These are phyloP conservation scores for Linderina pennispora DNA, from an alignment of 192 early-diverging fungal species.

Conservation along the genomic window DNA sequence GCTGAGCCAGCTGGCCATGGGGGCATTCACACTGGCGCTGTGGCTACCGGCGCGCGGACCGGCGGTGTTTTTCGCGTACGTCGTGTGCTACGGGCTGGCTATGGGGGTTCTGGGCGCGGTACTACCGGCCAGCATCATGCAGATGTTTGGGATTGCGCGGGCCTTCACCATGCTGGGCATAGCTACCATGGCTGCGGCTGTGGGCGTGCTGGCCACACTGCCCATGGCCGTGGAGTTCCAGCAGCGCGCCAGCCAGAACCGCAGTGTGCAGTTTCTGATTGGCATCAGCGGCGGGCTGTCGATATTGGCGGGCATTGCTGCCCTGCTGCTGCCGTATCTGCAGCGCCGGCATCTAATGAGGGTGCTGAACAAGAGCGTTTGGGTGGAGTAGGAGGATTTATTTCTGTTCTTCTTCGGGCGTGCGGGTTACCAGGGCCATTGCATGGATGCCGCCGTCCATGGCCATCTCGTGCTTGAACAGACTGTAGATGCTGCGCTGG, in stretches of 20 bases:
- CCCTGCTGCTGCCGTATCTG: slow-evolving; percentile 16
- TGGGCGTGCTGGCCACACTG: slow-evolving; percentile 9
- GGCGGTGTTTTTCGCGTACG: slow-evolving; percentile 21
- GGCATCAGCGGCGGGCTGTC: slow-evolving; percentile 20
- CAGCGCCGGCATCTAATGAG: slow-evolving; percentile 16
- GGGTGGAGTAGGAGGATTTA: background rate
- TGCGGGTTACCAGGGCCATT: slow-evolving; percentile 70
- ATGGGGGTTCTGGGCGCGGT: slow-evolving; percentile 10
- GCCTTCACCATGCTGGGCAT: slow-evolving; percentile 21
- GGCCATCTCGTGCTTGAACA: slow-evolving; percentile 65
- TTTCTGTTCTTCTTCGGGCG: slow-evolving; percentile 53
- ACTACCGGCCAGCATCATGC: slow-evolving; percentile 12
- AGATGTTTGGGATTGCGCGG: slow-evolving; percentile 27
- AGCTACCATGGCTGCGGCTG: slow-evolving; percentile 6
- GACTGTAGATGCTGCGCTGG: slow-evolving; percentile 61
- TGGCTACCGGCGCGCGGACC: slow-evolving; percentile 9
- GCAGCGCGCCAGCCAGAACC: background rate
- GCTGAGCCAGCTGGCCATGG: slow-evolving; percentile 16
- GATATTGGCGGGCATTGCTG: slow-evolving; percentile 12
- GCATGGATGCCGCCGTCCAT: slow-evolving; percentile 72
- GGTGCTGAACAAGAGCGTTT: background rate
- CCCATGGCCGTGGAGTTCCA: slow-evolving; percentile 19
- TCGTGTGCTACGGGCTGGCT: slow-evolving; percentile 22
- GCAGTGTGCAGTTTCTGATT: slow-evolving; percentile 12
- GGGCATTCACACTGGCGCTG: slow-evolving; percentile 19